Evolutionary conservation across 176 grass and related monocot genomes (phyloP), one percentile per base, ranked within the genome.

Genomic region (Oryza rufipogon): DNA sequence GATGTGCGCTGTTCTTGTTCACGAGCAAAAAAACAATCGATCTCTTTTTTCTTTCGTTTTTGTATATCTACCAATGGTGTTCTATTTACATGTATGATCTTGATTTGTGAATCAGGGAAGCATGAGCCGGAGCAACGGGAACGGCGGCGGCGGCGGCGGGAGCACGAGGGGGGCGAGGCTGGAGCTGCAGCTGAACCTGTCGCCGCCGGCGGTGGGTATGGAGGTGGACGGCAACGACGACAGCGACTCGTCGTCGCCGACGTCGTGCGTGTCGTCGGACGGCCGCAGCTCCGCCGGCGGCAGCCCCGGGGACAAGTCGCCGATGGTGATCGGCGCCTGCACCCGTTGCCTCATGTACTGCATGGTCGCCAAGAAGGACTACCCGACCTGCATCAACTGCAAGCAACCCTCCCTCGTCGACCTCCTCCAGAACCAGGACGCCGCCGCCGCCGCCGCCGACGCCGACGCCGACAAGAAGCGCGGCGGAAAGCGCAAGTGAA

Each of bases 271-370:
- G 82, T 86, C 91, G 15, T 93, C 88, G 36, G 82, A 90, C 41
- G 91, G 81, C 81, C 6, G 76, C 66, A 89, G 80, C 76, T 75
- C 87, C 1, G 91, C 77, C n/a, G 49, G 80, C 17, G 54, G 54
- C 54, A 58, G 54, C 54, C 54, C 54, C 0, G 54, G 54, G 6
- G 54, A 20, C 49, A 85, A 77, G 79, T 82, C 86, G 42, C 71
- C 88, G 22, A 93, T 93, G 91, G 85, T 93, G 82, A 90, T 90
- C 64, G 91, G 88, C 1, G 91, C 85, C 3, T 93, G 91, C 88
- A 87, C 88, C 13, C 88, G 85, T 11, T 93, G 91, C 88, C 88
- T 93, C 47, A 93, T 93, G 85, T 93, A 93, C 77, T 87, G 88
- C 85, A 90, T 93, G 91, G 88, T 93, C 63, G 82, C 88, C 34